Base-by-base conservation (phyloP, 768 basidiomycete genomes). In the Tubosaeta sp. region DNA sequence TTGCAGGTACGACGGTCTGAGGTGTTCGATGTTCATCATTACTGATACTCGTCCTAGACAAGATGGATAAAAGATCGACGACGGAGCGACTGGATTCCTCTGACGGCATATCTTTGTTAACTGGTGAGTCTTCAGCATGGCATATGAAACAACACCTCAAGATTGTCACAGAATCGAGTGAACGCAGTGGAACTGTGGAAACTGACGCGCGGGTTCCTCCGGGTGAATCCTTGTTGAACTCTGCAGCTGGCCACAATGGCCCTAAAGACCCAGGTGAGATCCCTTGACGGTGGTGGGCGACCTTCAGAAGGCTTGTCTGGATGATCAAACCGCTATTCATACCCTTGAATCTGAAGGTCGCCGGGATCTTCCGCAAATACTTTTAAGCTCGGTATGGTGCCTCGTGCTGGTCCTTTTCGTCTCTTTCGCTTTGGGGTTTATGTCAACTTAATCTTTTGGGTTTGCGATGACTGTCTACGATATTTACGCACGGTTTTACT, bases 231-330 rank as follows among this genome's bases (percentile, higher is more conserved):
- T 39, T 44, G 27, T 13, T 54, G 48, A 48, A 46, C 37, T 29
- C 53, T 45, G 38, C 52, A n/a, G 63, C 38, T 43, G 51, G 49
- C 16, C 53, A 55, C 9, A 38, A 56, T 38, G 51, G 50, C 16
- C 53, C 54, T 9, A 43, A 56, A 35, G 61, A 54, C 49, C 50
- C 50, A 33, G 60, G 45, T 42, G 51, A 57, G 59, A 56, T 43
- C 54, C 72, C 74, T 62, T 76, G 75, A 76, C 75, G 74, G 70
- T 74, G 66, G 73, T 72, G 75, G 76, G 75, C 75, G 75, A 71
- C 75, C 69, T 71, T 76, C 63, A 69, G 75, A 68, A 63, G 63
- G 56, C 64, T 76, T 60, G 68, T 69, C 55, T 75, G 70, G 73
- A 65, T 76, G 52, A 69, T 71, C 56, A 66, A 67, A 61, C 73